These are phyloP conservation scores for Dianthus caryophyllus DNA, from an alignment of 148 eudicot genomes.

Conservation along the genomic window DNA sequence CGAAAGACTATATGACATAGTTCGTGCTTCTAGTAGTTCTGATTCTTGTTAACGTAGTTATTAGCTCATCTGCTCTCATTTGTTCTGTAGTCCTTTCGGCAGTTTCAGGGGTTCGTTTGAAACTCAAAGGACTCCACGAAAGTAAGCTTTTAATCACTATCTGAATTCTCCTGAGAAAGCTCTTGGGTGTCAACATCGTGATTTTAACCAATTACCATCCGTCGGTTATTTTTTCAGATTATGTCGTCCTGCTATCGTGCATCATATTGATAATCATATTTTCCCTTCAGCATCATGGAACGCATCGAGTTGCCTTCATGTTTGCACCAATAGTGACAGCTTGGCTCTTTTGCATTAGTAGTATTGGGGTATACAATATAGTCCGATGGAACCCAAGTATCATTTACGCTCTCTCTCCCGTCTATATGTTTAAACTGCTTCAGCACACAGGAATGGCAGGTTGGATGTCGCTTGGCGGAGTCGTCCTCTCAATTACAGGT, in stretches of 20 bases:
- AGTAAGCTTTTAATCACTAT: constrained; percentile 32
- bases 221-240: constrained; percentile 33
- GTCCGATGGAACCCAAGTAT: constrained; percentile 51
- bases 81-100: constrained; percentile 52
- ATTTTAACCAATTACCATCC: neutral
- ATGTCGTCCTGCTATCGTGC: constrained; percentile 43
- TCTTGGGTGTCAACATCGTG: neutral
- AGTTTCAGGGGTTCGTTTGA: constrained; percentile 50
- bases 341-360: constrained; percentile 61
- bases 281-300: constrained; percentile 64
- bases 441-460: constrained; percentile 47
- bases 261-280: constrained; percentile 52
- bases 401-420: constrained; percentile 53
- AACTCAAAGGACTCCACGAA: constrained; percentile 51
- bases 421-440: constrained; percentile 55
- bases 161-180: constrained; percentile 7
- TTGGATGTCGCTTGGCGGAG: constrained; percentile 67
- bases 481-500: constrained; percentile 66
- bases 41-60: neutral
- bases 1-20: neutral
- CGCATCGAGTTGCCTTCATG: constrained; percentile 60
- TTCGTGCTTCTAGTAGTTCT: neutral
- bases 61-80: neutral
- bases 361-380: constrained; percentile 59
- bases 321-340: constrained; percentile 65